Conservation (phyloP, 1,284 basidiomycete genomes). For the Heterobasidion irregulare region DNA sequence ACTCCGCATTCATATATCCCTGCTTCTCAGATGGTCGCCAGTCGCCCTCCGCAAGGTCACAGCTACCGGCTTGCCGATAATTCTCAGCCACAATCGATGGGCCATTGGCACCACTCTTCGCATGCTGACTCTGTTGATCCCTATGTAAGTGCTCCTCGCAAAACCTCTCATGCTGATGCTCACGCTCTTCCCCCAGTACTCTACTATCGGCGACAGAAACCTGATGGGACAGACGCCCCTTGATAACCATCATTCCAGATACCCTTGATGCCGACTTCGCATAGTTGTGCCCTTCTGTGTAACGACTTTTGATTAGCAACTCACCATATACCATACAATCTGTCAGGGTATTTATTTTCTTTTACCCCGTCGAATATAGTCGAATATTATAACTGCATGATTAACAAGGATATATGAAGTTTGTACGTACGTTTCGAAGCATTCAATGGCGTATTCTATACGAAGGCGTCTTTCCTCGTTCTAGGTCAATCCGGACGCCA, state of each 20-base stretch:
- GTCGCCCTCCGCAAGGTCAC: slow-evolving; percentile 1
- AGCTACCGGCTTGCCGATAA: slow-evolving; percentile 9
- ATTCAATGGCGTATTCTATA: too few species aligned
- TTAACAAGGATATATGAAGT: too few species aligned
- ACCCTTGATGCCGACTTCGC: slow-evolving; percentile 8
- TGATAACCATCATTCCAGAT: slow-evolving; percentile 12
- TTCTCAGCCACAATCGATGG: slow-evolving; percentile 3
- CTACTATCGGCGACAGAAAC: slow-evolving; percentile 7
- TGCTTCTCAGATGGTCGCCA: neutral
- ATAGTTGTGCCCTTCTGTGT: neutral
- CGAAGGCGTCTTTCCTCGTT: too few species aligned
- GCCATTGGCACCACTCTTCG: slow-evolving; percentile 8
- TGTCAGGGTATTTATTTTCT: too few species aligned
- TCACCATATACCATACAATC: neutral
- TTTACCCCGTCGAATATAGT: too few species aligned
- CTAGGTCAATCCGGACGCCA: too few species aligned
- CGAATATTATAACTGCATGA: too few species aligned
- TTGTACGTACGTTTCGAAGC: too few species aligned
- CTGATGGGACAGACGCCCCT: slow-evolving; percentile 6
- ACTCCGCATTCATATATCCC: slow-evolving; percentile 7
- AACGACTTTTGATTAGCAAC: slow-evolving; percentile 1
- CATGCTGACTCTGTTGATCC: slow-evolving; percentile 11
- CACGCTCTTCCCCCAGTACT: slow-evolving; percentile 5
- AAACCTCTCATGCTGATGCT: neutral
- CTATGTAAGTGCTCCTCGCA: slow-evolving; percentile 6